Evolutionary conservation across 768 basidiomycete species (phyloP), one percentile per base, ranked within the genome.

Genomic region (Amanita phalloides): DNA sequence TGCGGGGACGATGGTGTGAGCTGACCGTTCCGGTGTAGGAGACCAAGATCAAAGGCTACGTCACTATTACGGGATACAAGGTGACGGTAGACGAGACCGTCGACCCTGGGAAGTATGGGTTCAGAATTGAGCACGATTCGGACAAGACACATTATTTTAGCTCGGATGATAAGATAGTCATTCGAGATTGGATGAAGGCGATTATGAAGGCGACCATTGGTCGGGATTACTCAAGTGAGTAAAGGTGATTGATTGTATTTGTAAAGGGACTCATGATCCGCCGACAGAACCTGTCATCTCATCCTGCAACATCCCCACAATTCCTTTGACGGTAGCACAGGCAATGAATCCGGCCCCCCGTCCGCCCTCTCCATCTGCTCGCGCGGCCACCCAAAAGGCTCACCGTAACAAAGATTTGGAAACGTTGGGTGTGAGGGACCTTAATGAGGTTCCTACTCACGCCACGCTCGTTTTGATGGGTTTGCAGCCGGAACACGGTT

Each of bases 121-220:
- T 98, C 81, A 78, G 90, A 58, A 86, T 98, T 56, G 80, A 94
- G 30, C 94, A 97, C 58, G 90, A 92, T 42, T 57, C 76, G 6
- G 88, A 91, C 64, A 90, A 86, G 68, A 74, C 86, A 1, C 92
- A 98, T 64, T 90, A 67, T 62, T 99, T 99, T 68, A 90, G 89
- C 56, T 91, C 90, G 0, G 87, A 92, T 21, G 93, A 97, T 61
- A 90, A 91, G 66, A 60, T 69, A 0, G 68, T 81, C 35, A 77
- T 96, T 45, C 81, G 96, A n/a, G 91, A 91, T 57, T 98, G 96
- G 95, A 98, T 98, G 96, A 99, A 98, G 71, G 91, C 94, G 6
- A 81, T 99, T 58, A 97, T 98, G 91, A 99, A 98, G 65, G 91
- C 95, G 2, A 97, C 95, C 10, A 99, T 99, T 58, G 85, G 81